Evolutionary conservation across 257 asterid genomes (phyloP), one percentile per base, ranked within the genome.

Genomic region (Verbena officinalis): DNA sequence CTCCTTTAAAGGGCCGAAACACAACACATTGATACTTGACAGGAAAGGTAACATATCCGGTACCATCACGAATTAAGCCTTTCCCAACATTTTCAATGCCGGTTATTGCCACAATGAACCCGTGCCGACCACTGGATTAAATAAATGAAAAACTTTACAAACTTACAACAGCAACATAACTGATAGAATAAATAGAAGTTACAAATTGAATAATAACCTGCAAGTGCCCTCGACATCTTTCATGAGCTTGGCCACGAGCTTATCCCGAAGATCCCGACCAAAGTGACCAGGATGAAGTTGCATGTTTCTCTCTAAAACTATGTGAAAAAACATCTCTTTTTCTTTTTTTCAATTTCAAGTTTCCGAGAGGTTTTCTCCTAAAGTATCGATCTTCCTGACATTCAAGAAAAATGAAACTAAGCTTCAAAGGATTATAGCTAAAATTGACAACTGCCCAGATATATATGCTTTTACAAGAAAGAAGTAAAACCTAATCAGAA

Each of bases 141-240:
- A 9, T 20, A 46, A 55, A 55, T 2, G n/a, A n/a, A n/a, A 58
- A 4, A 23, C 57, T 27, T n/a, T 31, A 42, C 20, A 51, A 50
- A 13, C 7, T 22, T 52, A 33, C 21, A 4, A 27, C 5, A 19
- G 17, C 58, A 53, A 13, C 34, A 20, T 11, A 14, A 17, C 3
- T 19, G 4, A 42, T 4, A 11, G 17, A 48, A 45, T 27, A n/a
- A 11, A 30, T 9, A 34, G 33, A 9, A 19, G 68, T 4, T 21
- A 7, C 3, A 39, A 58, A 63, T 30, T 38, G 34, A 69, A 45
- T 45, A 69, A 45, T 45, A 62, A 86, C 98, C 98, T 90, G 99
- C 99, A 93, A 63, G 99, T 93, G 53, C 99, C 99, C 69, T 93
- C 99, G 3, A 93, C 99, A 43, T 93, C 99, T 68, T 90, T 93